A percentile compares a stretch with the other conserved stretches of the same genome.
These are phyloP conservation scores for Thraustochytrium striatum DNA, from an alignment of 352 stramenopile species.

Conservation along the genomic window DNA sequence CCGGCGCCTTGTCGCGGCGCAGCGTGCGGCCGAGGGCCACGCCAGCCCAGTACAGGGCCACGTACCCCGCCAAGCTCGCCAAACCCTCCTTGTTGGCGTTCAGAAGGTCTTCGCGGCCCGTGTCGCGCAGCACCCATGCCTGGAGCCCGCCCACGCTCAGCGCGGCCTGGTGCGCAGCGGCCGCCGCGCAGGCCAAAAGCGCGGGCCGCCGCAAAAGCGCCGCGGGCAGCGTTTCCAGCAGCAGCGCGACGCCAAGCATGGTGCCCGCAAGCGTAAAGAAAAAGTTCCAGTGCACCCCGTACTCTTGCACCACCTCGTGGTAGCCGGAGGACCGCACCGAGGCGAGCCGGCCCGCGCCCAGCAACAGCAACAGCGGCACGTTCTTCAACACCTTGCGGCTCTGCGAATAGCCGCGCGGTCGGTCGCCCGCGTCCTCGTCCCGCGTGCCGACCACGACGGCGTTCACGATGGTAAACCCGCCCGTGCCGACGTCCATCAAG, in stretches of 20 bases:
- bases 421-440: not conserved
- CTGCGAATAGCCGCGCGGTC: not conserved
- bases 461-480: slow-evolving; percentile 55
- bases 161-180: not conserved
- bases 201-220: slow-evolving; percentile 58
- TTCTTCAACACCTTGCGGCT: not conserved
- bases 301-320: slow-evolving; percentile 92
- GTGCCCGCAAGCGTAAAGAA: slow-evolving; percentile 91
- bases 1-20: too few species aligned
- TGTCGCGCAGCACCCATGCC: slow-evolving; percentile 67
- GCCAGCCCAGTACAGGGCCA: slow-evolving; percentile 75
- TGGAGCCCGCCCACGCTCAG: not conserved
- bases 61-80: slow-evolving; percentile 85
- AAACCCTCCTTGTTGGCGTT: slow-evolving; percentile 91
- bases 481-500: slow-evolving; percentile 96
- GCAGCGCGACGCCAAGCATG: slow-evolving; percentile 66
- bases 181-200: not conserved
- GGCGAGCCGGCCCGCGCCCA: slow-evolving; percentile 12
- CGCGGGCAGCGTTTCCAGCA: slow-evolving; percentile 61
- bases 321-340: slow-evolving; percentile 49
- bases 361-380: not conserved
- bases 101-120: slow-evolving; percentile 70
- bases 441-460: slow-evolving; percentile 14
- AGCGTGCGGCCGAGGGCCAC: slow-evolving; percentile 60
- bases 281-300: slow-evolving; percentile 99